Conservation (phyloP, 129 eudicot species). For the sunflower (Helianthus annuus) region DNA sequence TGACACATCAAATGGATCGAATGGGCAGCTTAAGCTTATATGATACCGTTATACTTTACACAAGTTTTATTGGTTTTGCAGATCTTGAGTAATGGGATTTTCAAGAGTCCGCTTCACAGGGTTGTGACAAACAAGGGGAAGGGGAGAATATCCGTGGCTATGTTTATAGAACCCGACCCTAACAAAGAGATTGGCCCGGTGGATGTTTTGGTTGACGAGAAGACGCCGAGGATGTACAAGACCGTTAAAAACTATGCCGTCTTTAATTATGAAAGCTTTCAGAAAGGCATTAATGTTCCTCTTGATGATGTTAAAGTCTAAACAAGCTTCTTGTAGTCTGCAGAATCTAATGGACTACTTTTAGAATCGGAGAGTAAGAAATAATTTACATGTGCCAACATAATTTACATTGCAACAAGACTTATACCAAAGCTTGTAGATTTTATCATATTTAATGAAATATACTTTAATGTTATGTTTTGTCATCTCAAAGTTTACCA, state of each 20-base stretch:
- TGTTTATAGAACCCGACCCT: slow-evolving; percentile 50
- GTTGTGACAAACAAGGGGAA: slow-evolving; percentile 45
- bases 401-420: too few species aligned
- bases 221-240: slow-evolving; percentile 46
- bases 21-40: too few species aligned
- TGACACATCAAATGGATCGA: too few species aligned
- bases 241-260: slow-evolving; percentile 47
- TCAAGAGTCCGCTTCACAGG: slow-evolving; percentile 71
- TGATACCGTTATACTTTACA: not conserved
- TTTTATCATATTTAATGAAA: too few species aligned
- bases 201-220: slow-evolving; percentile 42
- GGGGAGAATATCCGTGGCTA: slow-evolving; percentile 58
- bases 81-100: slow-evolving; percentile 78
- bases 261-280: slow-evolving; percentile 39
- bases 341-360: not conserved
- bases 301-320: slow-evolving; percentile 29
- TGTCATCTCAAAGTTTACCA: too few species aligned
- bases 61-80: slow-evolving; percentile 16
- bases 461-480: too few species aligned
- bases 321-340: slow-evolving; percentile 4
- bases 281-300: slow-evolving; percentile 32
- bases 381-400: too few species aligned
- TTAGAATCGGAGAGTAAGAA: not conserved
- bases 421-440: too few species aligned
- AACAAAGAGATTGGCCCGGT: slow-evolving; percentile 55